phyloP scores from a whole-genome alignment of 1,139 yeast species.

The Hyphopichia burtonii region DNA sequence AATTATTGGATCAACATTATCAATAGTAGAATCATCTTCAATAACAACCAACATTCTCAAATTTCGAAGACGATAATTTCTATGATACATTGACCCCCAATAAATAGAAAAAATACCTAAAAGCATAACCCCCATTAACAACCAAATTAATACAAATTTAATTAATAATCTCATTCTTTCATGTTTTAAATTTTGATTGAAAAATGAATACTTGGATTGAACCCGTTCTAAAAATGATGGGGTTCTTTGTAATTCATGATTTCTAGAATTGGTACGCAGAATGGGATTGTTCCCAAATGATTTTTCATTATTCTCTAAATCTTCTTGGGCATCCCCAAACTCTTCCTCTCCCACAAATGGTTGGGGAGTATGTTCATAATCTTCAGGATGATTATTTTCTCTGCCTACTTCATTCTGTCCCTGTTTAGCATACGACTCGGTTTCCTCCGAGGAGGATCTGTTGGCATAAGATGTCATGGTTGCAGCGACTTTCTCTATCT shows the following conservation, averaged over 20 bases:
- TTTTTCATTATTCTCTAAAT: background rate
- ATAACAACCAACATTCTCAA: constrained; percentile 41
- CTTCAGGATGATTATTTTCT: too few species aligned
- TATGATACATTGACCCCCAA: constrained; percentile 43
- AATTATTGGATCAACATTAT: constrained; percentile 30
- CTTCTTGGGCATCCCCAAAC: background rate
- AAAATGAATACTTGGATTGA: constrained; percentile 21
- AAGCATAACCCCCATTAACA: constrained; percentile 27
- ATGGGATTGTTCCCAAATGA: background rate
- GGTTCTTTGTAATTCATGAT: constrained; percentile 9
- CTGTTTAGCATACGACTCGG: background rate
- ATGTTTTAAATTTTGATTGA: constrained; percentile 21
- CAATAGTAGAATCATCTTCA: constrained; percentile 29
- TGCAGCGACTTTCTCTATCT: too few species aligned
- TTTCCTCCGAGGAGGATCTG: background rate
- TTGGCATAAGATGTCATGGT: too few species aligned
- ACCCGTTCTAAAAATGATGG: constrained; percentile 15
- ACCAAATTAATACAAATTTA: constrained; percentile 16
- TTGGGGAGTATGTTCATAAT: background rate
- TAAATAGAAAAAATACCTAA: constrained; percentile 37
- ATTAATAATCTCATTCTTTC: constrained; percentile 19
- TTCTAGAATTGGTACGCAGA: background rate
- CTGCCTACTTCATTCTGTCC: too few species aligned
- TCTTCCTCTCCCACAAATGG: background rate
- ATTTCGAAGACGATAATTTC: constrained; percentile 27